phyloP scores from a whole-genome alignment of 202 grass and related monocot genomes.

The Bolboschoenoplectus hybrid region DNA sequence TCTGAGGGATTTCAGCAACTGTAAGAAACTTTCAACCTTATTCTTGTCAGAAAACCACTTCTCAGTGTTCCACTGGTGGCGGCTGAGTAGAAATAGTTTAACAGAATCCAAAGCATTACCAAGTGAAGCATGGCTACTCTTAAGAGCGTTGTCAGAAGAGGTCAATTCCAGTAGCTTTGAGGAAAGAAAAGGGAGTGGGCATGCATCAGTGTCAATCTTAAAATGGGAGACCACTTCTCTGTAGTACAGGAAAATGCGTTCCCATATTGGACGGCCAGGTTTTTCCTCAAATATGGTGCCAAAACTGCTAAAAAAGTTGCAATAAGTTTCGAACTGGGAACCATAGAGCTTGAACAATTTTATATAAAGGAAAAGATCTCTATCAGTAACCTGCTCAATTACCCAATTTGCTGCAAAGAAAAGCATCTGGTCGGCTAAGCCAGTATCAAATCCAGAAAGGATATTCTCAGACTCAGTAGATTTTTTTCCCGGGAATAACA shows the following conservation, averaged over 20 bases:
- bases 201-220: conserved; percentile 55
- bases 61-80: conserved; percentile 75
- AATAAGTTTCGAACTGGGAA: conserved; percentile 57
- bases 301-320: conserved; percentile 66
- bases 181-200: conserved; percentile 66
- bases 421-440: conserved; percentile 68
- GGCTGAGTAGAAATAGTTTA: conserved; percentile 63
- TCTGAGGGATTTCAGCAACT: conserved; percentile 60
- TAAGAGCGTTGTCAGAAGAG: conserved; percentile 42
- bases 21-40: conserved; percentile 48
- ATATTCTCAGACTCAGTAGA: conserved; percentile 36
- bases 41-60: conserved; percentile 43
- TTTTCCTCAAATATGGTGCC: conserved; percentile 53
- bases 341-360: conserved; percentile 72
- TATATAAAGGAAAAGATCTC: conserved; percentile 57
- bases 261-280: conserved; percentile 72
- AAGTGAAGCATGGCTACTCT: conserved; percentile 45
- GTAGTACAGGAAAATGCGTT: conserved; percentile 58
- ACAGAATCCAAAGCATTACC: conserved; percentile 50
- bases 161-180: conserved; percentile 58
- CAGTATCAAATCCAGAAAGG: conserved; percentile 49
- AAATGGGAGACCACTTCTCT: conserved; percentile 58
- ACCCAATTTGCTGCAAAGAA: conserved; percentile 94
- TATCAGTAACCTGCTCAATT: conserved; percentile 74
- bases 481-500: conserved; percentile 57